These are phyloP conservation scores for Mortierella sp. DNA, from an alignment of 371 early-diverging fungal genomes.

Conservation along the genomic window DNA sequence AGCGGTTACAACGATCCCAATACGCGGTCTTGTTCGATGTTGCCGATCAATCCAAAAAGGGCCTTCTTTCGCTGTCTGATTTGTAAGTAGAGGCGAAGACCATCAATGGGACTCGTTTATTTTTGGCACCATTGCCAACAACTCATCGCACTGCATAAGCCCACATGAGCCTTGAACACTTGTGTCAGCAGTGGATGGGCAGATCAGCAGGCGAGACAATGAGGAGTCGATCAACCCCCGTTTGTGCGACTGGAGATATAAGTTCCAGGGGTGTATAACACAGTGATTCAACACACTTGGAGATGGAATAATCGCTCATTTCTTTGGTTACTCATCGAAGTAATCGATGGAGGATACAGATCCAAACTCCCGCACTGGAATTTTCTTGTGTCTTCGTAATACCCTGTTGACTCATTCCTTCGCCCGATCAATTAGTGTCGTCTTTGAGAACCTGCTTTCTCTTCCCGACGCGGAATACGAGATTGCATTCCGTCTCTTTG, in stretches of 20 bases:
- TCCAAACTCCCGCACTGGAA: too few relatives aligned
- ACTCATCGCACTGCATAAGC: not conserved
- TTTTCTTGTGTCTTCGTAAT: not conserved
- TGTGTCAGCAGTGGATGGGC: too few relatives aligned
- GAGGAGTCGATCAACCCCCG: not conserved
- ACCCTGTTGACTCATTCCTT: not conserved
- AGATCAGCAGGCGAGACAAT: not conserved
- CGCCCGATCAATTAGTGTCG: slow-evolving; percentile 23
- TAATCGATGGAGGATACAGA: not conserved
- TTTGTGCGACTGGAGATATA: not conserved
- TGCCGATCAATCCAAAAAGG: slow-evolving; percentile 76
- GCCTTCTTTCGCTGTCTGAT: slow-evolving; percentile 75
- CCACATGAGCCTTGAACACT: not conserved
- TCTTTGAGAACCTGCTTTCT: slow-evolving; percentile 78
- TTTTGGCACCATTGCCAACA: not conserved
- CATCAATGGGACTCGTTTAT: not conserved
- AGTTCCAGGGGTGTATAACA: not conserved
- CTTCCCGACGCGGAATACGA: slow-evolving; percentile 87
- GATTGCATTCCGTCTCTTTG: slow-evolving; percentile 81
- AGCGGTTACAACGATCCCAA: slow-evolving; percentile 68
- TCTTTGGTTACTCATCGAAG: not conserved
- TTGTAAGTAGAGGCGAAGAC: slow-evolving; percentile 57
- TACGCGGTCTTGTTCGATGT: slow-evolving; percentile 75
- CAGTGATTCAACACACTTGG: not conserved
- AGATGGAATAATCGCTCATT: not conserved